Percentiles rank a stretch among this genome's conserved stretches.
Evolutionary conservation across 108 stramenopile genomes (phyloP).

Genomic region (Nannochloropsis oceanica): DNA sequence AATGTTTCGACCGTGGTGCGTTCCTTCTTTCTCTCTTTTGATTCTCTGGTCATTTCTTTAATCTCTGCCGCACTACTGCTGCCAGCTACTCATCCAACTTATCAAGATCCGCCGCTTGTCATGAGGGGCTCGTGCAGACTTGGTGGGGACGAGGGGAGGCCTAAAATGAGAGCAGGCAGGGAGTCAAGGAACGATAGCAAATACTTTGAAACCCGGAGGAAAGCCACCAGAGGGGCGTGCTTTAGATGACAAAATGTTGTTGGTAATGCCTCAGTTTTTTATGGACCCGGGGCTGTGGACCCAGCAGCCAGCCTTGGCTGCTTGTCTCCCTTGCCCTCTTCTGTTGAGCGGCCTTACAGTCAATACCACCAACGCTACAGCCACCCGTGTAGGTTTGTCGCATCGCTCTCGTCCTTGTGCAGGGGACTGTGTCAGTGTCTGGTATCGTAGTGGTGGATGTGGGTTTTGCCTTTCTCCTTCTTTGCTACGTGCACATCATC

Average conservation of each 20-base stretch:
- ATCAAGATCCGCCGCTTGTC: neutral
- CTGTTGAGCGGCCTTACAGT: too few species aligned
- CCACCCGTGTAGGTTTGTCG: neutral
- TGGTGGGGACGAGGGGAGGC: too few species aligned
- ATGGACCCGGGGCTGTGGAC: too few species aligned
- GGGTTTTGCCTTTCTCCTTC: neutral
- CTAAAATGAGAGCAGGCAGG: too few species aligned
- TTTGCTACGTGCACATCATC: neutral
- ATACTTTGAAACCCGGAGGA: too few species aligned
- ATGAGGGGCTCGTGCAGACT: neutral
- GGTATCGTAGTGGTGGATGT: neutral
- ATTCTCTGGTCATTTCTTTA: neutral
- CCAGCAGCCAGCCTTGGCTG: neutral
- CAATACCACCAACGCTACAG: too few species aligned
- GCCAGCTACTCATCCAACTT: neutral
- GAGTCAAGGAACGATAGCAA: too few species aligned
- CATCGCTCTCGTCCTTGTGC: neutral
- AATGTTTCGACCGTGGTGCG: too few species aligned
- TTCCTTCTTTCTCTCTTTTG: neutral
- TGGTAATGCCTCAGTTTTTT: too few species aligned
- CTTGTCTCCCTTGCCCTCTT: neutral
- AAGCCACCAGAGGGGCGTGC: too few species aligned
- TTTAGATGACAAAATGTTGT: too few species aligned
- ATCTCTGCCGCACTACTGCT: neutral
- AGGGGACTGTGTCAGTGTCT: neutral